These are phyloP conservation scores for Saccharomyces kudriavzevii DNA, from an alignment of 805 yeast genomes.

Conservation along the genomic window DNA sequence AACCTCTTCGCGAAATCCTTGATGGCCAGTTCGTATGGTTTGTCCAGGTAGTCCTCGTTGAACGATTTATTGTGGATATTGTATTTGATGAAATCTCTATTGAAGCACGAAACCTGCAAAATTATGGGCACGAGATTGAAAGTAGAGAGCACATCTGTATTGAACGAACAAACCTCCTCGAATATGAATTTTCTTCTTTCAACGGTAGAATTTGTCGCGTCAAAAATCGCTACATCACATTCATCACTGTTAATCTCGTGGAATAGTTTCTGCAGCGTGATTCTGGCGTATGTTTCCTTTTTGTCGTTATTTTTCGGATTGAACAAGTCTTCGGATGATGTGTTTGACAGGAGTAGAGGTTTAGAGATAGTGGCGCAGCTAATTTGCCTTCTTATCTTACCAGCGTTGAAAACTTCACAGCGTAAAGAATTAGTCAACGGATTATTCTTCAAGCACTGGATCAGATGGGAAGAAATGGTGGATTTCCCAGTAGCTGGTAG, in stretches of 20 bases:
- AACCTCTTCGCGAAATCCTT: conserved; percentile 53
- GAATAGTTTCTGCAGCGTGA: conserved; percentile 41
- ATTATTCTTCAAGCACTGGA: conserved; percentile 41
- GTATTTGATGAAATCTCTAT: conserved; percentile 42
- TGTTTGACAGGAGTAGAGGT: conserved; percentile 22
- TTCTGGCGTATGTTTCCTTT: conserved; percentile 46
- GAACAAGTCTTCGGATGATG: conserved; percentile 33
- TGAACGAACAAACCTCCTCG: conserved; percentile 17
- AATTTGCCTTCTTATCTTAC: conserved; percentile 57
- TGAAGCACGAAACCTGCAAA: conserved; percentile 53
- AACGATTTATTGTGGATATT: conserved; percentile 59
- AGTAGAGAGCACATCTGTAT: conserved; percentile 8
- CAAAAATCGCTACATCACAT: conserved; percentile 50
- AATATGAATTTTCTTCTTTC: conserved; percentile 32
- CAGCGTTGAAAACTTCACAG: conserved; percentile 58
- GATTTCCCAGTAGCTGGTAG: conserved; percentile 75
- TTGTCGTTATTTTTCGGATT: conserved; percentile 36
- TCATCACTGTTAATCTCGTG: conserved; percentile 35
- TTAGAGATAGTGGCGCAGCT: conserved; percentile 20
- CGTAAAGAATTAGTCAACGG: conserved; percentile 21
- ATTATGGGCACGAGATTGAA: conserved; percentile 41
- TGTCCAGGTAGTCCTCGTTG: conserved; percentile 51
- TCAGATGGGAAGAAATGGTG: conserved; percentile 58
- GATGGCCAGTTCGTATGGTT: conserved; percentile 45
- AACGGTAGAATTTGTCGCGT: conserved; percentile 50